These are phyloP conservation scores for Thelephora terrestris DNA, from an alignment of 1,284 basidiomycete species.

Conservation along the genomic window DNA sequence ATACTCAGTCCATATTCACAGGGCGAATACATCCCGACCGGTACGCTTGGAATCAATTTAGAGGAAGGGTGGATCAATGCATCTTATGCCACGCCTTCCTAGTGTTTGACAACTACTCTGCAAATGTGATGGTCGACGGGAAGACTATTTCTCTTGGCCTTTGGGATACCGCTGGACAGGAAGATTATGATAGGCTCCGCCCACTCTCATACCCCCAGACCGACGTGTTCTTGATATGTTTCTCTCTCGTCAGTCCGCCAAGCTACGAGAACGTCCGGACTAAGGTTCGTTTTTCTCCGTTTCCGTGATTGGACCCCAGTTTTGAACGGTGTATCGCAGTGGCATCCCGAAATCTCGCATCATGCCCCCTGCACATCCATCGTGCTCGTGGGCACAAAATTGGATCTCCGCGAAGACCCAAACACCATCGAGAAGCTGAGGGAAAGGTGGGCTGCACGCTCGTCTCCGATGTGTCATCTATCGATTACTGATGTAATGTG, in stretches of 20 bases:
- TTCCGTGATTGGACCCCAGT: not conserved
- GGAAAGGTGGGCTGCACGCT: conserved; percentile 55
- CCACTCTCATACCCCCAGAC: conserved; percentile 99
- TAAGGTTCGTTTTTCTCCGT: conserved; percentile 50
- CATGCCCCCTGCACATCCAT: conserved; percentile 93
- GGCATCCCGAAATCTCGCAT: conserved; percentile 95
- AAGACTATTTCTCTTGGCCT: conserved; percentile 96
- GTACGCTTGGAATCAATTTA: conserved; percentile 28
- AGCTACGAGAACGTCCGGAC: conserved; percentile 98
- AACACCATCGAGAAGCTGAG: conserved; percentile 86
- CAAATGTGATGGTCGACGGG: conserved; percentile 96
- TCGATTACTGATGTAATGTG: conserved; percentile 4
- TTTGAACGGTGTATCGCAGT: conserved; percentile 39
- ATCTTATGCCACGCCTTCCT: conserved; percentile 7
- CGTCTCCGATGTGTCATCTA: not conserved
- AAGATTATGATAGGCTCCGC: conserved; percentile 96
- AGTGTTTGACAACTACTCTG: conserved; percentile 95
- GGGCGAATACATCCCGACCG: conserved; percentile 97
- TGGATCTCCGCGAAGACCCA: conserved; percentile 94
- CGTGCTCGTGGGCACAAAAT: conserved; percentile 95
- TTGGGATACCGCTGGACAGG: conserved; percentile 99
- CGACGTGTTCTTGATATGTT: conserved; percentile 98
- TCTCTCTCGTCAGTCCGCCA: conserved; percentile 94
- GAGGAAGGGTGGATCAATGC: not conserved
- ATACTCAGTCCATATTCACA: conserved; percentile 26